Evolutionary conservation across 192 early-diverging fungal species (phyloP).

Genomic region (Fimicolochytrium jonesii): DNA sequence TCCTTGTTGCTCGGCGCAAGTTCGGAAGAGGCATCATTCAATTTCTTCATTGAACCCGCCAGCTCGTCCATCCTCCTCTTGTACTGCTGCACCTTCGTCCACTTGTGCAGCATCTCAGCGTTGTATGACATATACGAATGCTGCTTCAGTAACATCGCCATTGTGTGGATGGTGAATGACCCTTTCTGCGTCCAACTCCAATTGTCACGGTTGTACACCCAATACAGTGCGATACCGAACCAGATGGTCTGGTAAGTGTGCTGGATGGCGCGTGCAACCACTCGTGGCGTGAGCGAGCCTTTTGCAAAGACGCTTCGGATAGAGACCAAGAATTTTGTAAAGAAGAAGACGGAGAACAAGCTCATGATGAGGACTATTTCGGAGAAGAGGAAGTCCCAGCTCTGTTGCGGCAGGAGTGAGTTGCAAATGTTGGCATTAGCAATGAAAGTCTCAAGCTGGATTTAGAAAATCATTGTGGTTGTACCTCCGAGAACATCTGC

Average conservation of each 20-base stretch:
- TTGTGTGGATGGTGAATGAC: conserved; percentile 80
- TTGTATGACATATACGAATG: conserved; percentile 89
- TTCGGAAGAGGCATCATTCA: conserved; percentile 6
- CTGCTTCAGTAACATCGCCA: conserved; percentile 94
- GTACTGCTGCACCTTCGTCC: not conserved
- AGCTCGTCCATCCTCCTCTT: conserved; percentile 21
- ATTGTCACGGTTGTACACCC: conserved; percentile 31
- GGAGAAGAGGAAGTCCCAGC: conserved; percentile 57
- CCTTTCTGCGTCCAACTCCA: conserved; percentile 86
- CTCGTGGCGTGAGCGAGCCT: conserved; percentile 39
- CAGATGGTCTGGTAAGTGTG: conserved; percentile 39
- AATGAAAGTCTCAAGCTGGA: no score
- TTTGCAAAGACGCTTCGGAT: conserved; percentile 51
- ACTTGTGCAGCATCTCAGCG: conserved; percentile 52
- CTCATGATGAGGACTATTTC: conserved; percentile 68
- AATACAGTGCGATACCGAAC: conserved; percentile 32
- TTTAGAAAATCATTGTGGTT: no score
- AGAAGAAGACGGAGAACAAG: conserved; percentile 45
- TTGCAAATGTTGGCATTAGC: no score
- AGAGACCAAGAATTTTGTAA: conserved; percentile 37
- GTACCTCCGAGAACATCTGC: conserved; percentile 41
- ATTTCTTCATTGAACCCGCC: conserved; percentile 20
- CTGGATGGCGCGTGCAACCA: conserved; percentile 53
- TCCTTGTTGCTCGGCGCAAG: not conserved
- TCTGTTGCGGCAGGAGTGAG: not conserved